A percentile compares a stretch with the other conserved stretches of the same genome.
Conservation (phyloP, 179 eudicot species). For the Silene vulgaris region DNA sequence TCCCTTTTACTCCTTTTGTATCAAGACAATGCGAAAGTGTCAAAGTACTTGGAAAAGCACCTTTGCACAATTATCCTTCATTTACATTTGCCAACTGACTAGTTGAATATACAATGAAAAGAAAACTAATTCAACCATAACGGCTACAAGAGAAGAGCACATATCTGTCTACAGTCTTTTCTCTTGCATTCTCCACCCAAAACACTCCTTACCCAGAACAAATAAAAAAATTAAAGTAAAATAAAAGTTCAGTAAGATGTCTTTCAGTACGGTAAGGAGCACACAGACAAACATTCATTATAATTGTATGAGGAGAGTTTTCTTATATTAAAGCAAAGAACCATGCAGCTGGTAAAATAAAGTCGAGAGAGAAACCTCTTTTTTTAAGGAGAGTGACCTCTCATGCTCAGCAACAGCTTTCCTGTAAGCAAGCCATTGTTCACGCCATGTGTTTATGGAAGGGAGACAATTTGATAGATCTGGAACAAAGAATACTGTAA, state of each 20-base stretch:
- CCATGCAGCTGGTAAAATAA: neutral
- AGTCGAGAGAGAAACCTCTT: slow-evolving; percentile 43
- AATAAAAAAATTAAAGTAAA: too few species aligned
- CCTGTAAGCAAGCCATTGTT: slow-evolving; percentile 79
- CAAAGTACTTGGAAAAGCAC: neutral
- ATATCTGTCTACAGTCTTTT: too few species aligned
- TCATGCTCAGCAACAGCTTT: slow-evolving; percentile 72
- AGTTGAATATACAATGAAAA: neutral
- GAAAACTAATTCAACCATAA: neutral
- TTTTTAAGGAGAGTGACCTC: slow-evolving; percentile 35
- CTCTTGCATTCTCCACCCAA: too few species aligned
- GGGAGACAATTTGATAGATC: slow-evolving; percentile 90
- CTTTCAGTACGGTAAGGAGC: neutral
- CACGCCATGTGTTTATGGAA: slow-evolving; percentile 72
- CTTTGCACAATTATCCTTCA: too few species aligned
- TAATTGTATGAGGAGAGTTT: neutral
- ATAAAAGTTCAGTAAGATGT: too few species aligned
- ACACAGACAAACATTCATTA: neutral
- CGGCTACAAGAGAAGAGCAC: neutral
- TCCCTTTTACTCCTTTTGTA: too few species aligned
- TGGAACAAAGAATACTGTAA: slow-evolving; percentile 82
- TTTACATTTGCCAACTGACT: too few species aligned
- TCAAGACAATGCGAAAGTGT: neutral
- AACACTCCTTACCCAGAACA: too few species aligned
- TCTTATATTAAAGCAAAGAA: slow-evolving; percentile 7